These are phyloP conservation scores for Exidia glandulosa DNA, from an alignment of 768 basidiomycete species.

Conservation along the genomic window DNA sequence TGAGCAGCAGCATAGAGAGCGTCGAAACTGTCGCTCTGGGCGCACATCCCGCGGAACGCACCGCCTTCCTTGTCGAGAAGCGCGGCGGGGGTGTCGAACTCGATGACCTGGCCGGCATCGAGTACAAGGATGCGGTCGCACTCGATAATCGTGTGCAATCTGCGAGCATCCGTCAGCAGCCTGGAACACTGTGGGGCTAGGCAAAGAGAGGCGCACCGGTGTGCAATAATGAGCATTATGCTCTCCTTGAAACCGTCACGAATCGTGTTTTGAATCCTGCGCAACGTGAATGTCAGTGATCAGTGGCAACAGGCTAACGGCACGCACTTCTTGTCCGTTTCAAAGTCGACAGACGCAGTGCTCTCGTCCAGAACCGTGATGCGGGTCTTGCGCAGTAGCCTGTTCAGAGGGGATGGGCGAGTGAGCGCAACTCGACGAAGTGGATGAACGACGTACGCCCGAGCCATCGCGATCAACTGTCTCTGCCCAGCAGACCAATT, in stretches of 20 bases:
- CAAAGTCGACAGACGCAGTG: neutral
- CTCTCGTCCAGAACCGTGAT: constrained; percentile 17
- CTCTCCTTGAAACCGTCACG: constrained; percentile 28
- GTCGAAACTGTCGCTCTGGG: constrained; percentile 29
- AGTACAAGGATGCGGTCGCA: constrained; percentile 17
- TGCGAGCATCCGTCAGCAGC: constrained; percentile 12
- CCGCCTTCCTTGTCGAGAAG: constrained; percentile 53
- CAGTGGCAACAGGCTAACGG: constrained; percentile 4
- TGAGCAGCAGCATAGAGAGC: neutral
- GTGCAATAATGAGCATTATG: constrained; percentile 45
- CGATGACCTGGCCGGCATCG: constrained; percentile 35
- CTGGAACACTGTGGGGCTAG: neutral
- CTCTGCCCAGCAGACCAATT: constrained; percentile 34
- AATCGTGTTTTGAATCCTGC: constrained; percentile 28
- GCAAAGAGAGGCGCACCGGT: constrained; percentile 11
- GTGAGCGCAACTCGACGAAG: neutral
- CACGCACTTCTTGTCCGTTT: neutral
- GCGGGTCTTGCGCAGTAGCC: constrained; percentile 11
- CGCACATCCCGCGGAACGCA: constrained; percentile 58
- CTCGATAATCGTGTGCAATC: constrained; percentile 18
- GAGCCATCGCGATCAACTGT: constrained; percentile 21
- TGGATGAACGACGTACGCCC: constrained; percentile 4
- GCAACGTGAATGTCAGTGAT: constrained; percentile 1
- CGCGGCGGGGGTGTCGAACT: constrained; percentile 64
- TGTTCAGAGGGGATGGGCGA: neutral